Evolutionary conservation across 1,284 basidiomycete species (phyloP), one percentile per base, ranked within the genome.

Genomic region (Fomitopsis palustris): DNA sequence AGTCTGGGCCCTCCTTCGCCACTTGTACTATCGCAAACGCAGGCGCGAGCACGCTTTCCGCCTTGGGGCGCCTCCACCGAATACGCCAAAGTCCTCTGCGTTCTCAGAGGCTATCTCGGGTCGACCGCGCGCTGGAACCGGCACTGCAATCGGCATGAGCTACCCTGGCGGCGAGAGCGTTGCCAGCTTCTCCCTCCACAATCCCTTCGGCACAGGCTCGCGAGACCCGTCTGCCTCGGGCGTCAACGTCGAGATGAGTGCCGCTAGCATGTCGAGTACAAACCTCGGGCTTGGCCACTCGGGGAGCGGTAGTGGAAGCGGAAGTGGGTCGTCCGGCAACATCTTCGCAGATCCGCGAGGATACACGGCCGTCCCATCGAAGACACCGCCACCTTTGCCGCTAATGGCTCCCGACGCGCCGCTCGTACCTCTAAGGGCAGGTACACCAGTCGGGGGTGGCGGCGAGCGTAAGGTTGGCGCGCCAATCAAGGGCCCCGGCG

Each of bases 21-120:
- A 62, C 42, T 29, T 59, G n/a, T 54, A 58, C 61, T 58, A 58
- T 39, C 55, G 52, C 25, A 59, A 51, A 37, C 63, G 62, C 55
- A 55, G 62, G 12, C 63, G 64, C 60, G 64, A 65, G 58, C 65
- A 62, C 59, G 54, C 51, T 35, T 69, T 69, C 61, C 63, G 63
- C 51, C 64, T 67, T 53, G 65, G 67, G 60, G 58, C 62, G 56
- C 64, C 60, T 16, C 64, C 49, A 61, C 63, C 53, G 54, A 59
- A 38, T 53, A 58, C 63, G 21, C 35, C 56, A 51, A 41, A 45
- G 35, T 57, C 53, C 16, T 27, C 52, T 21, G 54, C 58, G 16
- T 47, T 47, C 49, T 45, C 53, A 27, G 38, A 47, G 42, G n/a
- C 54, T 41, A 42, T 38, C 60, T 21, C 33, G 21, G 55, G 49